phyloP scores from a whole-genome alignment of 495 filamentous ascomycete genomes.

The Xylaria castorea region DNA sequence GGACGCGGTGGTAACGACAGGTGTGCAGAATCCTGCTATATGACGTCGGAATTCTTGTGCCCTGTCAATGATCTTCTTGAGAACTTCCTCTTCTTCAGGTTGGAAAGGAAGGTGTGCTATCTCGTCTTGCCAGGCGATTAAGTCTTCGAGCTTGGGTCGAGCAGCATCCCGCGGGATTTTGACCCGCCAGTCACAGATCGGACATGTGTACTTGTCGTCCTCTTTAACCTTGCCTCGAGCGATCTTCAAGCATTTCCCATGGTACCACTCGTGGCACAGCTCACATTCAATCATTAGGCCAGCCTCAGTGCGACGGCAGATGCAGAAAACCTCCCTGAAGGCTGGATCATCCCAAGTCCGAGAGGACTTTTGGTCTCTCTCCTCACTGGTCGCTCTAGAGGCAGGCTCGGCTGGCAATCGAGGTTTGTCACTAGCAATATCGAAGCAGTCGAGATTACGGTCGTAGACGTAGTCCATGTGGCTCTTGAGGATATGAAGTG shows the following conservation, averaged over 20 bases:
- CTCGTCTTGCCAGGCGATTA: conserved; percentile 87
- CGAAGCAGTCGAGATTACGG: conserved; percentile 89
- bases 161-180: conserved; percentile 99
- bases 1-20: conserved; percentile 77
- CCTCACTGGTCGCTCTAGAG: conserved; percentile 80
- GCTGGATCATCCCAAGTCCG: conserved; percentile 57
- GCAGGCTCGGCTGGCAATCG: conserved; percentile 90
- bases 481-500: conserved; percentile 87
- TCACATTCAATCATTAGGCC: conserved; percentile 99
- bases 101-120: conserved; percentile 87
- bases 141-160: conserved; percentile 92
- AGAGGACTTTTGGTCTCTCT: conserved; percentile 58
- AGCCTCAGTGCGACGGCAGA: conserved; percentile 89
- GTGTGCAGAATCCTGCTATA: conserved; percentile 80
- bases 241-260: conserved; percentile 98
- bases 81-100: conserved; percentile 88
- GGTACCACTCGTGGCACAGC: conserved; percentile 98
- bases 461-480: conserved; percentile 95
- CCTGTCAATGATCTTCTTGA: conserved; percentile 83
- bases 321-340: conserved; percentile 89
- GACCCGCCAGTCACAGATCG: conserved; percentile 96
- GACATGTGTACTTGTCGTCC: conserved; percentile 97
- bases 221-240: conserved; percentile 97
- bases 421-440: conserved; percentile 82
- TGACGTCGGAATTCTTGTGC: conserved; percentile 85